These are phyloP conservation scores for Cystofilobasidium bisporidii DNA, from an alignment of 768 basidiomycete species.

Conservation along the genomic window DNA sequence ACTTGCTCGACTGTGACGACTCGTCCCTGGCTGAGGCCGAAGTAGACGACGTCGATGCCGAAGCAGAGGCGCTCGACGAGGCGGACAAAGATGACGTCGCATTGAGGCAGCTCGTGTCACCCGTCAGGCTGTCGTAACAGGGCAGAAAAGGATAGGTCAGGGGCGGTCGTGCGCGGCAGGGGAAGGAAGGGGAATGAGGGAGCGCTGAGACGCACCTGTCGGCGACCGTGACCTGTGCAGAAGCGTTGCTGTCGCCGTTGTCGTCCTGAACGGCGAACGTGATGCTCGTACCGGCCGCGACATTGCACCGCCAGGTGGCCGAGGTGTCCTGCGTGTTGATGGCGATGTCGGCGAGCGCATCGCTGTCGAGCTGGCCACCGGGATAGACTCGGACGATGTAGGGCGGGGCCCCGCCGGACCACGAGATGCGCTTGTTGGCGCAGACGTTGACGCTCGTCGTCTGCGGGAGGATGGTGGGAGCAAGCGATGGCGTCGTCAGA, in stretches of 20 bases:
- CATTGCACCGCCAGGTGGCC: not conserved
- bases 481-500: too few species aligned
- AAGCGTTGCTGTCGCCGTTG: not conserved
- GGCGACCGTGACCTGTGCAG: not conserved
- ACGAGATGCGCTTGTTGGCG: not conserved
- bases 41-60: too few species aligned
- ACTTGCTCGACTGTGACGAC: too few species aligned
- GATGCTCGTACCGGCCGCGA: not conserved
- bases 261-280: not conserved
- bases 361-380: not conserved
- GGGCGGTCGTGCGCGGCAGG: too few species aligned
- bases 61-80: too few species aligned
- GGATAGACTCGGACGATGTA: not conserved
- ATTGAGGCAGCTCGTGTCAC: too few species aligned
- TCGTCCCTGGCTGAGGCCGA: too few species aligned
- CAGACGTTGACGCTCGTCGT: not conserved
- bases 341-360: not conserved
- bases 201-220: too few species aligned
- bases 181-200: too few species aligned
- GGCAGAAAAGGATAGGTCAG: too few species aligned
- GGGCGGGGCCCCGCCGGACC: not conserved
- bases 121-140: too few species aligned
- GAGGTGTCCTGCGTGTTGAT: not conserved
- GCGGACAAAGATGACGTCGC: too few species aligned
- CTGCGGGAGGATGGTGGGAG: not conserved